A percentile compares a stretch with the other conserved stretches of the same genome.
Conservation (phyloP, 1,139 yeast species). For the Blastobotrys capitulatus region DNA sequence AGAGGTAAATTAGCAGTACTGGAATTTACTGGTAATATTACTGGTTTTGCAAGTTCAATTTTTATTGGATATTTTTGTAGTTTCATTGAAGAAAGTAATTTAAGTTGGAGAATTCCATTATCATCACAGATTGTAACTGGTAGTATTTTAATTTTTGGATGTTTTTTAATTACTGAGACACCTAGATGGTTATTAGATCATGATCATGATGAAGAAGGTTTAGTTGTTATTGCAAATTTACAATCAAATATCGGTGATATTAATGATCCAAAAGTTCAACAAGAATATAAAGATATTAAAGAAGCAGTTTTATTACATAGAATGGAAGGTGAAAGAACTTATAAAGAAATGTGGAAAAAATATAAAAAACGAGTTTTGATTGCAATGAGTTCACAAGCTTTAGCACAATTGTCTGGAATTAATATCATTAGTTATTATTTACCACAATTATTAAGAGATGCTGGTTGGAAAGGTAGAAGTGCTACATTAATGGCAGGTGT, state of each 20-base stretch:
- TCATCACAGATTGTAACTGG: conserved; percentile 76
- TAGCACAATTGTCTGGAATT: conserved; percentile 91
- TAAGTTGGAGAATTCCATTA: conserved; percentile 78
- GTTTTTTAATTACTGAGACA: conserved; percentile 75
- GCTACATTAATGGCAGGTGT: conserved; percentile 94
- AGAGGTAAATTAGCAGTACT: conserved; percentile 87
- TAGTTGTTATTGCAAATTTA: conserved; percentile 74
- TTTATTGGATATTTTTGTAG: conserved; percentile 88
- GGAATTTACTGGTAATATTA: conserved; percentile 86
- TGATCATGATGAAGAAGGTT: conserved; percentile 84
- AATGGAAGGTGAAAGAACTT: conserved; percentile 70
- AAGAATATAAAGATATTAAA: conserved; percentile 71
- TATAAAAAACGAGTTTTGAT: conserved; percentile 77
- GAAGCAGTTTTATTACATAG: conserved; percentile 73
- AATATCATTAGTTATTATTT: conserved; percentile 91
- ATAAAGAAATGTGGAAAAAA: conserved; percentile 60
- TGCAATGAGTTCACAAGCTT: conserved; percentile 86
- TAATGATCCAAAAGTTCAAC: conserved; percentile 50
- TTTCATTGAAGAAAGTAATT: conserved; percentile 46
- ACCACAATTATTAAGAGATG: conserved; percentile 88
- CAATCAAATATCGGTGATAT: conserved; percentile 60
- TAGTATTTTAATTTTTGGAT: conserved; percentile 57
- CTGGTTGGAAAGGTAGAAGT: conserved; percentile 87
- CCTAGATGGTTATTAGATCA: conserved; percentile 88
- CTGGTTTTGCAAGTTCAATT: conserved; percentile 80